Conservation (phyloP, 257 asterid species). For the Petunia axillaris region DNA sequence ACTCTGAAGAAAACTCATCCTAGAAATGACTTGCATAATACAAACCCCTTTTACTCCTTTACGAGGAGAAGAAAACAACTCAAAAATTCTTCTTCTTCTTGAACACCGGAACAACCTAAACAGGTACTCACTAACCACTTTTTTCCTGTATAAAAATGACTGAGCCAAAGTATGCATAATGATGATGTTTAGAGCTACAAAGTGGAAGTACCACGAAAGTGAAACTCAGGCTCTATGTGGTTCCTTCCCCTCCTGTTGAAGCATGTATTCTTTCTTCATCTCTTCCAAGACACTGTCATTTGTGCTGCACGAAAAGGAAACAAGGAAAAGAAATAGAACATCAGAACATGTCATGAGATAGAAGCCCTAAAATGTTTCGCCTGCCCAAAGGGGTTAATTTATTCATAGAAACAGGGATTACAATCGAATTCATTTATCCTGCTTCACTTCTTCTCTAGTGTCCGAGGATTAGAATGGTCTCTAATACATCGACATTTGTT, state of each 20-base stretch:
- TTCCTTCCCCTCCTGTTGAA: constrained; percentile 55
- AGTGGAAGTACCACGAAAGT: neutral
- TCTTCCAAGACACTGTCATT: constrained; percentile 76
- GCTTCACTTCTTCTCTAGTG: too few relatives aligned
- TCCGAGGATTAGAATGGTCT: too few relatives aligned
- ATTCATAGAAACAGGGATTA: neutral
- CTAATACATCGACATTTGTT: too few relatives aligned
- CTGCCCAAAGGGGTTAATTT: neutral
- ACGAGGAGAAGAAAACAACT: neutral
- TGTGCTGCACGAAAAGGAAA: constrained; percentile 51
- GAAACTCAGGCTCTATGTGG: constrained; percentile 41
- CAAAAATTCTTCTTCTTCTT: neutral
- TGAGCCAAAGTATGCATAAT: neutral
- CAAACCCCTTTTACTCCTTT: neutral
- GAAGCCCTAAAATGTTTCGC: neutral
- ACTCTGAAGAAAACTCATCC: neutral
- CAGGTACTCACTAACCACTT: too few relatives aligned
- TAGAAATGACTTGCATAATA: neutral
- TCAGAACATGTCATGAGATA: neutral
- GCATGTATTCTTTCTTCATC: constrained; percentile 79
- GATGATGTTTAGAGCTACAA: neutral
- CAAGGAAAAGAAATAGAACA: too few relatives aligned
- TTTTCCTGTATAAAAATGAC: neutral
- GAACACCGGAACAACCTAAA: too few relatives aligned
- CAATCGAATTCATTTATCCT: too few relatives aligned